Evolutionary conservation across 371 early-diverging fungal genomes (phyloP).

Genomic region (Rhizopus stolonifer): DNA sequence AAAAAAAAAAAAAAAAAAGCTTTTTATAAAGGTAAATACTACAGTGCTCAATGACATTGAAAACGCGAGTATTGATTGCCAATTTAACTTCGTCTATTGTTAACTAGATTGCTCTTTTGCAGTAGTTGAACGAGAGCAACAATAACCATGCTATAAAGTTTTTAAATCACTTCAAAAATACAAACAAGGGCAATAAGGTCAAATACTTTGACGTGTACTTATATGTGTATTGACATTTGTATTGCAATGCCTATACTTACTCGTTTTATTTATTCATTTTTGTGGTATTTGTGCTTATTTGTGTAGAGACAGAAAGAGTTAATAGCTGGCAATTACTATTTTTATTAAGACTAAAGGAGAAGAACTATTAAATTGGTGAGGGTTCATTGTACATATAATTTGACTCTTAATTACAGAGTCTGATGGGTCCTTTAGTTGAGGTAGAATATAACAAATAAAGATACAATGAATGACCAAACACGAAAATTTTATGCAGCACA

Average conservation of each 20-base stretch:
- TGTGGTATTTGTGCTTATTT: too few relatives aligned
- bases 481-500: slow-evolving; percentile 13
- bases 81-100: slow-evolving; percentile 14
- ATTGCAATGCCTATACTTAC: slow-evolving; percentile 9
- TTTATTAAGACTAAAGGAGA: too few relatives aligned
- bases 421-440: too few relatives aligned
- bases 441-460: too few relatives aligned
- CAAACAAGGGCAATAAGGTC: slow-evolving; percentile 11
- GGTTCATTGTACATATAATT: too few relatives aligned
- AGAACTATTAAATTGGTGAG: too few relatives aligned
- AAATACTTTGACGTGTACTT: slow-evolving; percentile 8
- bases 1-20: too few relatives aligned
- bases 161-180: not conserved
- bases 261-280: slow-evolving; percentile 7
- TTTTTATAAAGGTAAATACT: slow-evolving; percentile 8
- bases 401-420: too few relatives aligned
- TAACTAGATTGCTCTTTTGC: slow-evolving; percentile 11
- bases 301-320: too few relatives aligned
- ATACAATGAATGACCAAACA: too few relatives aligned
- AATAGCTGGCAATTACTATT: too few relatives aligned
- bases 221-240: slow-evolving; percentile 9
- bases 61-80: slow-evolving; percentile 7
- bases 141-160: slow-evolving; percentile 4
- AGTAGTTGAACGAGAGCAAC: slow-evolving; percentile 7
- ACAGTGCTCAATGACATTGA: slow-evolving; percentile 11